Percentiles rank a stretch among this genome's conserved stretches.
Conservation (phyloP, 2,329 filamentous ascomycete species). For the Neoascochyta sp. region DNA sequence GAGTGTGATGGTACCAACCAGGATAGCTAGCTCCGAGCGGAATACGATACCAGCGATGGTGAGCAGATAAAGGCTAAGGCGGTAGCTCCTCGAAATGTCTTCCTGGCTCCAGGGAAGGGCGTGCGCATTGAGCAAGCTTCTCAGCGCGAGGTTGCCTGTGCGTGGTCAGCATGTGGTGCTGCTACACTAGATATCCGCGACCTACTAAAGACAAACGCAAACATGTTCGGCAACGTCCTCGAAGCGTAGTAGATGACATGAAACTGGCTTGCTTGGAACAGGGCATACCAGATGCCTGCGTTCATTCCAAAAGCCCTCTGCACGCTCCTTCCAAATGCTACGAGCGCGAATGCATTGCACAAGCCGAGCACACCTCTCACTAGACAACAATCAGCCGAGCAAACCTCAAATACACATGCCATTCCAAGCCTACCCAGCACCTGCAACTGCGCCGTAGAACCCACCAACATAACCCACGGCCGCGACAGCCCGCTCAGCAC, state of each 20-base stretch:
- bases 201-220: constrained; percentile 82
- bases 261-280: constrained; percentile 80
- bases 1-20: constrained; percentile 65
- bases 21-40: constrained; percentile 80
- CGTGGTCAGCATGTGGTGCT: constrained; percentile 1
- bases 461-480: constrained; percentile 59
- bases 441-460: constrained; percentile 56
- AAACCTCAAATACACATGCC: neutral
- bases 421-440: constrained; percentile 53
- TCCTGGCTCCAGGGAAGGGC: constrained; percentile 34
- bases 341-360: constrained; percentile 66
- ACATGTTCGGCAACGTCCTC: constrained; percentile 91
- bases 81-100: constrained; percentile 49
- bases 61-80: constrained; percentile 67
- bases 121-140: constrained; percentile 49
- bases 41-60: constrained; percentile 81
- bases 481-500: constrained; percentile 69
- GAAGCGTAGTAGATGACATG: constrained; percentile 92
- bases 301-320: constrained; percentile 63
- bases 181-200: constrained; percentile 8
- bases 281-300: constrained; percentile 72
- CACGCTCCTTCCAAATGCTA: constrained; percentile 63
- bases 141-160: constrained; percentile 62
- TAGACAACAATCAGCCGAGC: constrained; percentile 23
- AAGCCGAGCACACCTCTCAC: constrained; percentile 75